phyloP scores from a whole-genome alignment of 2,329 filamentous ascomycete genomes.

The Alternaria solani region DNA sequence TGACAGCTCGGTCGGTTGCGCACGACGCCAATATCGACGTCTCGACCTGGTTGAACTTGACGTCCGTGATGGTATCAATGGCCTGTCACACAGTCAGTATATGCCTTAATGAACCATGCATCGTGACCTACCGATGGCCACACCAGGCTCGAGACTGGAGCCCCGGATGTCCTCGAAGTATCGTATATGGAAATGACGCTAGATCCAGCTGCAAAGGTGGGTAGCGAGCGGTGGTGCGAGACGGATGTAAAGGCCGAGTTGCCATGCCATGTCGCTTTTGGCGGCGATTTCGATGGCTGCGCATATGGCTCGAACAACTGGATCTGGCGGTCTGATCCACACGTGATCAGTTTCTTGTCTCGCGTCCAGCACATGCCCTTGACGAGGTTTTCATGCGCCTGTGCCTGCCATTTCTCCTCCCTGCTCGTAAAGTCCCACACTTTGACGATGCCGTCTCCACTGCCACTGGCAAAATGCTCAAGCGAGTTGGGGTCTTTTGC shows the following conservation, averaged over 20 bases:
- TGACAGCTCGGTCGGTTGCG: slow-evolving; percentile 83
- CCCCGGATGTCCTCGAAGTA: slow-evolving; percentile 76
- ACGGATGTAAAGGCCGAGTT: slow-evolving; percentile 82
- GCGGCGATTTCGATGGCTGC: slow-evolving; percentile 71
- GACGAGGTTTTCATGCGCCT: slow-evolving; percentile 92
- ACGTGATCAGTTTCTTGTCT: slow-evolving; percentile 84
- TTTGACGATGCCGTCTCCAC: slow-evolving; percentile 87
- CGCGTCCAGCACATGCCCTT: slow-evolving; percentile 90
- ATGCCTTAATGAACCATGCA: background rate
- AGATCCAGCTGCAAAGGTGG: slow-evolving; percentile 81
- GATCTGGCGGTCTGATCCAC: slow-evolving; percentile 83
- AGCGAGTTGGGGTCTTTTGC: slow-evolving; percentile 59
- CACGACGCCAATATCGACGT: slow-evolving; percentile 88
- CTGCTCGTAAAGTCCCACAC: slow-evolving; percentile 82
- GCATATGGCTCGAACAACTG: slow-evolving; percentile 93
- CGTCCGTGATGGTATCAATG: slow-evolving; percentile 83
- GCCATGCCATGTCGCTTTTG: slow-evolving; percentile 85
- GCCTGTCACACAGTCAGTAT: slow-evolving; percentile 49
- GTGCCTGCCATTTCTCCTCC: slow-evolving; percentile 77
- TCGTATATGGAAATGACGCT: slow-evolving; percentile 88
- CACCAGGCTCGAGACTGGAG: slow-evolving; percentile 79
- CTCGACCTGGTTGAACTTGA: slow-evolving; percentile 93
- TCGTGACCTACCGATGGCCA: slow-evolving; percentile 72
- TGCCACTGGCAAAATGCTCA: slow-evolving; percentile 53
- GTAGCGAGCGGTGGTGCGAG: slow-evolving; percentile 79